Conservation (phyloP, 495 filamentous ascomycete genomes). For the Diplogelasinospora grovesii region DNA sequence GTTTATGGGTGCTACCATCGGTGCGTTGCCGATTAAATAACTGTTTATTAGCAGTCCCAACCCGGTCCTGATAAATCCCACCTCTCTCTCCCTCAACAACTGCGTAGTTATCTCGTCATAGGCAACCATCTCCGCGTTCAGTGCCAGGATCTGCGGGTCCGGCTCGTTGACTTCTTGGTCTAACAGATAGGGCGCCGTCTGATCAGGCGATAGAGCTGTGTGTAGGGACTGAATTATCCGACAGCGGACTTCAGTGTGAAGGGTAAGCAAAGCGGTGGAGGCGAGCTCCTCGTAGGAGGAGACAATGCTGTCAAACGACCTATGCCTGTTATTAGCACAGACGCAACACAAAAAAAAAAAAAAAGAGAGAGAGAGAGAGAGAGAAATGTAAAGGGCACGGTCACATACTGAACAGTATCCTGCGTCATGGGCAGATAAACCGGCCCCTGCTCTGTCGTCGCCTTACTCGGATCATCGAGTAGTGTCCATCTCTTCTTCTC, state of each 20-base stretch:
- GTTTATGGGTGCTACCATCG: conserved; percentile 42
- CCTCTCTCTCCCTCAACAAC: conserved; percentile 60
- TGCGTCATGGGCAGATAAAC: conserved; percentile 85
- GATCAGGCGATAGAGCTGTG: conserved; percentile 47
- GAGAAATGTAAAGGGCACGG: too few species aligned
- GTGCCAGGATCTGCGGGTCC: conserved; percentile 64
- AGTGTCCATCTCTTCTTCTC: conserved; percentile 74
- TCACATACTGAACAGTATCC: conserved; percentile 70
- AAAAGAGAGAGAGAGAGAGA: too few species aligned
- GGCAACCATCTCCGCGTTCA: conserved; percentile 73
- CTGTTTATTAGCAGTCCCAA: conserved; percentile 46
- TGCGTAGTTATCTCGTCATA: conserved; percentile 75
- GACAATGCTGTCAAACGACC: conserved; percentile 81
- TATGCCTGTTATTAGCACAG: conserved; percentile 24
- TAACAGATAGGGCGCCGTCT: conserved; percentile 61
- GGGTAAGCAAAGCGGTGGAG: conserved; percentile 65
- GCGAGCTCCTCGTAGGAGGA: conserved; percentile 72
- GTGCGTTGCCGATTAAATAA: conserved; percentile 37
- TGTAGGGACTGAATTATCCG: conserved; percentile 65
- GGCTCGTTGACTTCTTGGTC: conserved; percentile 71
- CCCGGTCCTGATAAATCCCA: conserved; percentile 63
- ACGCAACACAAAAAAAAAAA: conserved; percentile 5
- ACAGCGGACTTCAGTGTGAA: conserved; percentile 83
- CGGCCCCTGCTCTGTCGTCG: conserved; percentile 42
- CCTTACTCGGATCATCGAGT: conserved; percentile 52